Percentiles rank a stretch among this genome's conserved stretches.
Evolutionary conservation across 139 green algal genomes (phyloP).

Genomic region (Pleodorina starrii): DNA sequence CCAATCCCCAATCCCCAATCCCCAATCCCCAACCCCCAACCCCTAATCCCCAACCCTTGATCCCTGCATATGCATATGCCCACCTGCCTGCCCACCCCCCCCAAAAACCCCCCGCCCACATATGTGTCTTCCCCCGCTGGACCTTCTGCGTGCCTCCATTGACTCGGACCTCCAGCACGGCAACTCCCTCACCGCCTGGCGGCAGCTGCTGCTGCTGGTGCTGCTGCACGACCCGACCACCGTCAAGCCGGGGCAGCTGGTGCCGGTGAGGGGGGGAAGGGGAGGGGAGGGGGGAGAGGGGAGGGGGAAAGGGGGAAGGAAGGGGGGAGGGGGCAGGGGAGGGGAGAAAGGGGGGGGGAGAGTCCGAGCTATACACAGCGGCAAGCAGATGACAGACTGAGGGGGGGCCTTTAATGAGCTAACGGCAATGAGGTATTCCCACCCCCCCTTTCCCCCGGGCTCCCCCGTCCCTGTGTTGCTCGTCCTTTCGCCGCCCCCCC

Average conservation of each 20-base stretch:
- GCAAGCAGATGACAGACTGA: too few relatives aligned
- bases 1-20: background rate
- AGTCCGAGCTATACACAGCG: too few relatives aligned
- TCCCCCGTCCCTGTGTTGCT: too few relatives aligned
- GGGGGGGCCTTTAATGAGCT: too few relatives aligned
- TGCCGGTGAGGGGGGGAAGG: slow-evolving; percentile 3
- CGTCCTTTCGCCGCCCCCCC: background rate
- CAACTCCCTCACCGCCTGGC: slow-evolving; percentile 52
- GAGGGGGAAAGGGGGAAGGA: background rate
- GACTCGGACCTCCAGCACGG: slow-evolving; percentile 46
- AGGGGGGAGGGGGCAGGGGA: background rate
- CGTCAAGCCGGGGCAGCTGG: slow-evolving; percentile 17
- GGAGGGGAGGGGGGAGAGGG: background rate
- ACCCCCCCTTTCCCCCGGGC: too few relatives aligned
- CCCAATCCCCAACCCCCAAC: background rate
- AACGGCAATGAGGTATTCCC: too few relatives aligned
- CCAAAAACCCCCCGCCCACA: background rate
- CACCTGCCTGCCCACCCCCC: background rate
- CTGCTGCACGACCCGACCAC: slow-evolving; percentile 60
- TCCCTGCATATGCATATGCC: background rate
- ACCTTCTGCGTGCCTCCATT: slow-evolving; percentile 49
- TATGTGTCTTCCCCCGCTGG: background rate
- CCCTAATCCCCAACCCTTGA: background rate
- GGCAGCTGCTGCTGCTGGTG: slow-evolving; percentile 61
- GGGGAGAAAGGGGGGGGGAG: background rate